Percentiles rank a stretch among this genome's conserved stretches.
phyloP scores from a whole-genome alignment of 1,139 yeast species.

The Hemisphaericaspora xylofermentans region DNA sequence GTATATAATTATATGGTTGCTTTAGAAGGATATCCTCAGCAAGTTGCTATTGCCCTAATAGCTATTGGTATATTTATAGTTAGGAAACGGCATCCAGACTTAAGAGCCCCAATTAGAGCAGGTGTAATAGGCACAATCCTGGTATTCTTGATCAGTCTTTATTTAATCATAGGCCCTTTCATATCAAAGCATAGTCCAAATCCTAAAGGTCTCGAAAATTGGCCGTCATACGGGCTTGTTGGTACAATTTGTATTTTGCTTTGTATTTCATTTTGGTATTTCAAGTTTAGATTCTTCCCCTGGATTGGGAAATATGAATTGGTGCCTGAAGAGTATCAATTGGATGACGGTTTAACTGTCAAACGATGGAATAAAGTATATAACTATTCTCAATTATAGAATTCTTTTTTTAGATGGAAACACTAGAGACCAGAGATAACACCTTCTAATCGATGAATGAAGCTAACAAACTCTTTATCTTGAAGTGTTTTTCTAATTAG shows the following conservation, averaged over 20 bases:
- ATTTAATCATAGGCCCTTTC: slow-evolving; percentile 50
- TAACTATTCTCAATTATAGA: slow-evolving; percentile 7
- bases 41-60: slow-evolving; percentile 46
- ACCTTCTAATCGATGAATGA: slow-evolving; percentile 12
- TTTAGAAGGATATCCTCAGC: slow-evolving; percentile 69
- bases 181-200: slow-evolving; percentile 38
- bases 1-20: slow-evolving; percentile 75
- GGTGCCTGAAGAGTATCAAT: slow-evolving; percentile 33
- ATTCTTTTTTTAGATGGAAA: no score
- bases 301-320: slow-evolving; percentile 42
- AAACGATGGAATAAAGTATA: slow-evolving; percentile 44
- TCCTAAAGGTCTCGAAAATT: slow-evolving; percentile 39
- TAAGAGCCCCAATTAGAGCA: slow-evolving; percentile 51
- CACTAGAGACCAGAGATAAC: slow-evolving; percentile 5
- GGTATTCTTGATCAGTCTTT: slow-evolving; percentile 38
- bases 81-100: slow-evolving; percentile 45
- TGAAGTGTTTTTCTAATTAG: slow-evolving; percentile 13
- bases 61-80: slow-evolving; percentile 55
- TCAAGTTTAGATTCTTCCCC: slow-evolving; percentile 48
- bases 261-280: slow-evolving; percentile 49
- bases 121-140: slow-evolving; percentile 44
- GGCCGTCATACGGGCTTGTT: slow-evolving; percentile 55
- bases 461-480: slow-evolving; percentile 10
- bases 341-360: slow-evolving; percentile 55
- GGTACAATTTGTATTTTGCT: slow-evolving; percentile 32